Evolutionary conservation across 2,329 filamentous ascomycete species (phyloP).

Genomic region (Metarhizium sp.): DNA sequence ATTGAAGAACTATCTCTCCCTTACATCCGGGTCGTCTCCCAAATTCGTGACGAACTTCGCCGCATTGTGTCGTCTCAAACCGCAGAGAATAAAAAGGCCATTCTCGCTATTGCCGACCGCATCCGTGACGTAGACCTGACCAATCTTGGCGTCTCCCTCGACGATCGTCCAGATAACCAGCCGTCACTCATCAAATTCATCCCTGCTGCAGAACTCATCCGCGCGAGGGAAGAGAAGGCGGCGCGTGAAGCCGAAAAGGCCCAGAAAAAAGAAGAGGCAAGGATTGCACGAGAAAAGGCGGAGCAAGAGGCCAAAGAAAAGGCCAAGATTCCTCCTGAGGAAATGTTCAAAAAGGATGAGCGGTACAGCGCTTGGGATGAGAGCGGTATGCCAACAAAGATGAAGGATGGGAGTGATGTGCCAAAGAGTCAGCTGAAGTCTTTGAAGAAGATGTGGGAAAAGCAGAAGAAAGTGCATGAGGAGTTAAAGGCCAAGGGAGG

Average conservation of each 20-base stretch:
- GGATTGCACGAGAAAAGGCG: slow-evolving; percentile 37
- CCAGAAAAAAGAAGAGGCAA: slow-evolving; percentile 44
- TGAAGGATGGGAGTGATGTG: slow-evolving; percentile 69
- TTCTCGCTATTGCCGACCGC: slow-evolving; percentile 67
- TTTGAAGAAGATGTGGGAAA: slow-evolving; percentile 81
- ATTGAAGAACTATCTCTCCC: slow-evolving; percentile 44
- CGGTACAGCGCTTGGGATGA: slow-evolving; percentile 71
- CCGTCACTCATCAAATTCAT: slow-evolving; percentile 66
- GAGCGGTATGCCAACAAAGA: slow-evolving; percentile 69
- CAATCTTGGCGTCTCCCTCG: slow-evolving; percentile 76
- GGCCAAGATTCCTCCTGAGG: slow-evolving; percentile 43
- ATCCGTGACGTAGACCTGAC: slow-evolving; percentile 76
- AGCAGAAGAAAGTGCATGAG: slow-evolving; percentile 77
- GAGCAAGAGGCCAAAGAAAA: slow-evolving; percentile 48
- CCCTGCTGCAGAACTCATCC: slow-evolving; percentile 46
- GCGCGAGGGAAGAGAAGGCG: slow-evolving; percentile 49
- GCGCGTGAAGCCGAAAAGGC: slow-evolving; percentile 53
- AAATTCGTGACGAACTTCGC: slow-evolving; percentile 53
- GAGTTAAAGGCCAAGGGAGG: slow-evolving; percentile 25
- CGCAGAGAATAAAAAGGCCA: slow-evolving; percentile 53
- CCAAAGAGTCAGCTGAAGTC: slow-evolving; percentile 75
- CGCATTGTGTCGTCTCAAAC: slow-evolving; percentile 37
- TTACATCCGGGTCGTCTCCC: slow-evolving; percentile 45
- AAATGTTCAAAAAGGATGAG: slow-evolving; percentile 48
- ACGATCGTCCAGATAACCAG: slow-evolving; percentile 60